Evolutionary conservation across 2,329 filamentous ascomycete species (phyloP).

Genomic region (Ophiostoma perfectum): DNA sequence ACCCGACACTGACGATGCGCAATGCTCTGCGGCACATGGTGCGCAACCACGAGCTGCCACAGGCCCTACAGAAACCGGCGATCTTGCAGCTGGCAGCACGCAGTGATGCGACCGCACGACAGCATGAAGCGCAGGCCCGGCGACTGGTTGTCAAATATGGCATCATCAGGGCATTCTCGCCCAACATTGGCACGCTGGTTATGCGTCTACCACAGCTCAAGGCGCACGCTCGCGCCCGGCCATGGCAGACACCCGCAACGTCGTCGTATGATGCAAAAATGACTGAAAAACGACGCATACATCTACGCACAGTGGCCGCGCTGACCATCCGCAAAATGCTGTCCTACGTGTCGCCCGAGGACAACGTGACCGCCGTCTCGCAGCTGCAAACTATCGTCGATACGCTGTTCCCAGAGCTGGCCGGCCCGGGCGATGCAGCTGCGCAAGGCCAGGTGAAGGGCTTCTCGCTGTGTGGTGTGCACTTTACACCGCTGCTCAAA

Average conservation of each 20-base stretch:
- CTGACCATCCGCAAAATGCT: conserved; percentile 46
- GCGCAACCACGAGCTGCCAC: conserved; percentile 55
- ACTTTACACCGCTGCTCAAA: conserved; percentile 42
- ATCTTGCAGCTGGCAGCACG: conserved; percentile 57
- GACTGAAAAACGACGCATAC: conserved; percentile 31
- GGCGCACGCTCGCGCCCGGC: background rate
- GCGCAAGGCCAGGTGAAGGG: conserved; percentile 26
- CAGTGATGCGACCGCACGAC: conserved; percentile 41
- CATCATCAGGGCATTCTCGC: conserved; percentile 44
- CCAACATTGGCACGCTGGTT: conserved; percentile 44
- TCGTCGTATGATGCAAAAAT: conserved; percentile 22
- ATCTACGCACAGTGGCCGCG: conserved; percentile 42
- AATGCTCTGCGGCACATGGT: conserved; percentile 72
- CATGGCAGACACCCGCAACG: background rate
- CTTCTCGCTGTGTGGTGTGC: conserved; percentile 45
- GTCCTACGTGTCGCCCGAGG: conserved; percentile 47
- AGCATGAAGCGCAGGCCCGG: conserved; percentile 49
- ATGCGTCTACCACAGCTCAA: conserved; percentile 41
- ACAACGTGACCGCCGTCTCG: conserved; percentile 38
- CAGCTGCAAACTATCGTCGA: conserved; percentile 44
- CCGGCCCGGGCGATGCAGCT: conserved; percentile 20
- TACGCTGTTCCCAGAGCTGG: conserved; percentile 46
- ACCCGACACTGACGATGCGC: conserved; percentile 68
- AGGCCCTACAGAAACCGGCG: conserved; percentile 59
- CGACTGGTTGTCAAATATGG: conserved; percentile 46